Conservation (phyloP, 2,329 filamentous ascomycete genomes). For the Parafenestella ontariensis region DNA sequence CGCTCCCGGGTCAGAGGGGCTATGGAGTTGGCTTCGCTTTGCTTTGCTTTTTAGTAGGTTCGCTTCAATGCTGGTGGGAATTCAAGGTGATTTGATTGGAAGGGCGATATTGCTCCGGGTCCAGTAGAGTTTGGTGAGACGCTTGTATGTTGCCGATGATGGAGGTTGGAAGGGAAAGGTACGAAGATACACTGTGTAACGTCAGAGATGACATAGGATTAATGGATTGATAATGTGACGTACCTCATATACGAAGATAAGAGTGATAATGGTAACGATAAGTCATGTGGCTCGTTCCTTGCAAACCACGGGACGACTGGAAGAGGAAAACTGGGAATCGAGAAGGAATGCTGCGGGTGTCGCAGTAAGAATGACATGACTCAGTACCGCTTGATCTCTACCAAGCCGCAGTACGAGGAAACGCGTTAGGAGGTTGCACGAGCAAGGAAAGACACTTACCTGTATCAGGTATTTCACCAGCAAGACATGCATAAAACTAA, state of each 20-base stretch:
- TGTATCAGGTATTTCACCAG: background rate
- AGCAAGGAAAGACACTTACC: background rate
- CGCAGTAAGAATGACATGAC: background rate
- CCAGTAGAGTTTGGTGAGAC: no score
- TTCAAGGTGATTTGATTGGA: no score
- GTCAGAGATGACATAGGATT: no score
- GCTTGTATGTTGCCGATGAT: background rate
- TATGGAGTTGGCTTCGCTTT: background rate
- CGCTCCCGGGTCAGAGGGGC: constrained; percentile 2
- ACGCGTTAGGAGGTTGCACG: background rate
- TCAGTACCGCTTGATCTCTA: background rate
- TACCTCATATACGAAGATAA: no score
- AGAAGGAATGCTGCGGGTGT: background rate
- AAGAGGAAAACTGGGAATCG: background rate
- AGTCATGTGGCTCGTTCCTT: no score
- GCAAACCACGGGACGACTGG: no score
- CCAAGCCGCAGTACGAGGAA: background rate
- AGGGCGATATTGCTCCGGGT: no score
- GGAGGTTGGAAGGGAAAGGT: background rate
- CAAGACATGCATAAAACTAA: constrained; percentile 1
- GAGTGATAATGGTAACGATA: no score
- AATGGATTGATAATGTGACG: no score
- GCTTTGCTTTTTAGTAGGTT: constrained; percentile 6
- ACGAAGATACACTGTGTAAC: no score
- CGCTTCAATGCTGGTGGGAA: no score